Conservation (phyloP, 2,329 filamentous ascomycete genomes). For the Calonectria hawksworthii region DNA sequence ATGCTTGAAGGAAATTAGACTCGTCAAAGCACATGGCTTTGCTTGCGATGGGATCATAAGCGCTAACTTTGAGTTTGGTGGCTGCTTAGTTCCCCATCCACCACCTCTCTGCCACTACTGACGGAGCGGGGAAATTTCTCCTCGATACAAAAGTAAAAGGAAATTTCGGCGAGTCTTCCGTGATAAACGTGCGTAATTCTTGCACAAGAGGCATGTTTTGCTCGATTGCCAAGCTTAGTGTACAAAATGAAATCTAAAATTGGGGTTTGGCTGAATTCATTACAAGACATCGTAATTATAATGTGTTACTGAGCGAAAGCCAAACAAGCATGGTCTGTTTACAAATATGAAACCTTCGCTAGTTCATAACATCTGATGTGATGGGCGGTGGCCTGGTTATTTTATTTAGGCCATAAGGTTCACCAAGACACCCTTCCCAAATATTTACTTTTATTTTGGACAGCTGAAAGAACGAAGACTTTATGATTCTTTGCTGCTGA, state of each 20-base stretch:
- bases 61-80: neutral
- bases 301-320: neutral
- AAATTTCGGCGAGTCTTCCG: accelerated
- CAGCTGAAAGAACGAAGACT: too few relatives aligned
- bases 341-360: conserved; percentile 1
- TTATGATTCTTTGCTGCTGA: neutral
- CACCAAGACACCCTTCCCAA: neutral
- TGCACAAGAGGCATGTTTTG: neutral
- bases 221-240: neutral
- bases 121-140: neutral
- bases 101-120: neutral
- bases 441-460: neutral
- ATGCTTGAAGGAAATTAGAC: neutral
- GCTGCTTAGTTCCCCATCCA: neutral
- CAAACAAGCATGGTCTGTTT: neutral
- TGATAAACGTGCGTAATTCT: neutral
- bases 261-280: neutral
- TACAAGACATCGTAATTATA: neutral
- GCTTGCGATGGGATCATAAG: neutral
- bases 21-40: neutral
- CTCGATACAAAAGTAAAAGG: neutral
- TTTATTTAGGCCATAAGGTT: neutral
- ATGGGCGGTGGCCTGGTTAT: neutral
- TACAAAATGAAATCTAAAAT: neutral
- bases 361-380: neutral